These are phyloP conservation scores for Amphirosellinia nigrospora DNA, from an alignment of 495 filamentous ascomycete species.

Conservation along the genomic window DNA sequence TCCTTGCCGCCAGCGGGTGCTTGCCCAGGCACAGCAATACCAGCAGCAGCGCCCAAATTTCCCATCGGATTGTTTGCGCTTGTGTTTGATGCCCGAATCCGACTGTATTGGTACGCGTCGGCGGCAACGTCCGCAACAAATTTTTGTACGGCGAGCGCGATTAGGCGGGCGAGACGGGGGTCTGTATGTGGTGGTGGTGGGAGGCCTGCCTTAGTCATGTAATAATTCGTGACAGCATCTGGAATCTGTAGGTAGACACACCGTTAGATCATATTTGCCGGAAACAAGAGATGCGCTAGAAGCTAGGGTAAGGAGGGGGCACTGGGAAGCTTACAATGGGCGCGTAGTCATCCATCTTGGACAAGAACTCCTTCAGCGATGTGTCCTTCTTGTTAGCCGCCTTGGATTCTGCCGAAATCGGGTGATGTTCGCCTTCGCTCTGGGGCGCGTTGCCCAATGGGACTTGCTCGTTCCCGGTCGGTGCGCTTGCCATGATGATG, in stretches of 20 bases:
- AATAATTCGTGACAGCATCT: conserved; percentile 96
- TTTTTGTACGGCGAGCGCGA: conserved; percentile 95
- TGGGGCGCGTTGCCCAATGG: conserved; percentile 34
- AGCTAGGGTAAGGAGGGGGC: neutral
- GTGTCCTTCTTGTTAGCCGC: conserved; percentile 83
- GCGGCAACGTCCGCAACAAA: conserved; percentile 97
- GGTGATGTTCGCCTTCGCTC: conserved; percentile 30
- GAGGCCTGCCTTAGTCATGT: conserved; percentile 92
- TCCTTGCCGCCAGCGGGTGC: conserved; percentile 63
- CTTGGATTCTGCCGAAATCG: conserved; percentile 43
- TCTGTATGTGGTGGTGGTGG: conserved; percentile 88
- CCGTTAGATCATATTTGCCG: neutral
- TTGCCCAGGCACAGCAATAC: conserved; percentile 67
- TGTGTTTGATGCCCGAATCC: conserved; percentile 89
- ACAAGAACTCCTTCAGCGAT: conserved; percentile 85
- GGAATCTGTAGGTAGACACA: conserved; percentile 71
- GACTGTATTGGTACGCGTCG: conserved; percentile 95
- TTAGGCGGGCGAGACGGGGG: conserved; percentile 84
- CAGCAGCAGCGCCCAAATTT: conserved; percentile 78
- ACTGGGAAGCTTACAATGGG: conserved; percentile 74
- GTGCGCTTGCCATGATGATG: conserved; percentile 33
- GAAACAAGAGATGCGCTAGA: neutral
- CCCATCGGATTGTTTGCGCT: conserved; percentile 88
- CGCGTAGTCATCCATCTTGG: conserved; percentile 98
- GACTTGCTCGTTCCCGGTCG: conserved; percentile 39